Base-by-base conservation (phyloP, 352 stramenopile species). In the Phytophthora podocarpi region DNA sequence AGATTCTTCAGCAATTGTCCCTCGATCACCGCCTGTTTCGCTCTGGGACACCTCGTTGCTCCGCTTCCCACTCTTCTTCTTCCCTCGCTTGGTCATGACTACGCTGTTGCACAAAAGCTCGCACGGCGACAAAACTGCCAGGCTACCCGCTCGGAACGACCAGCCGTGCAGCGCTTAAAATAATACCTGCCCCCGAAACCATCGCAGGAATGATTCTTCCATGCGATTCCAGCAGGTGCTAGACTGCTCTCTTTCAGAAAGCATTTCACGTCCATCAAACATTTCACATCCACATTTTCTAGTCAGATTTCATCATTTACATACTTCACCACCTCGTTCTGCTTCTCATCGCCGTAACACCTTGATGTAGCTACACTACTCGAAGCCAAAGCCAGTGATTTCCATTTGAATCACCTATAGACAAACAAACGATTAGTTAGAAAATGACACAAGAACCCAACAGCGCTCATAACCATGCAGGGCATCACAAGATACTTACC, bases 391-490 rank as follows among this genome's bases (percentile, higher is more conserved):
- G 18, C 82, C 82, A 23, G 83, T 75, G 52, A 91, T 90, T 60
- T 91, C 82, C 82, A 91, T 91, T 76, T 99, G 78, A 47, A 86
- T 82, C 31, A 84, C 76, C 74, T 86, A 16, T 1, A 68, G 3
- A 60, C 12, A 88, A 82, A 36, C 98, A 45, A 52, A 31, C 5
- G 20, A 41, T 23, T n/a, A n/a, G n/a, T n/a, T n/a, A n/a, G n/a
- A 47, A 12, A 30, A 28, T 13, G 8, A 28, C 40, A 30, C 32
- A 12, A 47, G 24, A 46, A 20, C 12, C n/a, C n/a, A 8, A 16
- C 39, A 31, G 18, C 13, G 32, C 13, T 37, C 32, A 37, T 15
- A 16, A 54, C 35, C 4, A 46, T 16, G 8, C 5, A 24, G 9
- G 32, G 35, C 6, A 16, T 27, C 12, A 32, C 3, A 48, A 7